Evolutionary conservation across 2,329 filamentous ascomycete genomes (phyloP).

Genomic region (Fusarium mangiferae): DNA sequence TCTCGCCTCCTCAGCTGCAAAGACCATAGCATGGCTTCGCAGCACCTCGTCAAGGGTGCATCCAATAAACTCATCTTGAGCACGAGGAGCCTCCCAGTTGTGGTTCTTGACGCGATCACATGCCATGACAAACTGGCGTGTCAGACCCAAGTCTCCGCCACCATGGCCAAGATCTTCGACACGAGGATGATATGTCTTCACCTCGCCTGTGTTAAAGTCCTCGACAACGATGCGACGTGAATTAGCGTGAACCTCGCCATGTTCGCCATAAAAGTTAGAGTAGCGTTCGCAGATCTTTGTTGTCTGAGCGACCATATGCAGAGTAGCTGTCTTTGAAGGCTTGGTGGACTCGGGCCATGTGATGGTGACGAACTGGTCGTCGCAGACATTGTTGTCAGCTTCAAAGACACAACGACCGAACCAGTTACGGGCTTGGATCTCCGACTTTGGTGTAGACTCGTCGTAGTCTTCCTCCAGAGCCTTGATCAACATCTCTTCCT

Average conservation of each 20-base stretch:
- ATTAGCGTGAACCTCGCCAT: conserved; percentile 89
- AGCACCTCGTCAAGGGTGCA: conserved; percentile 88
- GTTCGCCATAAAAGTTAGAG: conserved; percentile 85
- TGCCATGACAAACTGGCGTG: conserved; percentile 83
- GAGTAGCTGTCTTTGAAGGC: conserved; percentile 83
- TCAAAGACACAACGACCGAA: conserved; percentile 97
- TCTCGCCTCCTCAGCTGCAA: conserved; percentile 91
- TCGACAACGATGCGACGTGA: conserved; percentile 79
- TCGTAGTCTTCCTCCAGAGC: conserved; percentile 65
- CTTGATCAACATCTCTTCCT: conserved; percentile 54
- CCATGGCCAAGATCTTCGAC: conserved; percentile 54
- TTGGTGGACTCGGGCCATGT: conserved; percentile 79
- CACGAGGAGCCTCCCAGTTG: conserved; percentile 71
- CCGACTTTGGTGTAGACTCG: conserved; percentile 56
- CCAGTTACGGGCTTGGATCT: conserved; percentile 71
- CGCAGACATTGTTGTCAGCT: conserved; percentile 90
- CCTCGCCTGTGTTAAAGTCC: conserved; percentile 58
- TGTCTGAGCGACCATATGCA: conserved; percentile 95
- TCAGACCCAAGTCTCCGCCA: conserved; percentile 66
- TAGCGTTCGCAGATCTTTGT: conserved; percentile 87
- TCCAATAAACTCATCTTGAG: conserved; percentile 80
- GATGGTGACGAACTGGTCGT: conserved; percentile 91
- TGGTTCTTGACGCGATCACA: conserved; percentile 81
- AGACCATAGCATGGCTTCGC: conserved; percentile 91
- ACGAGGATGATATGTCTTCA: conserved; percentile 45